Conservation (phyloP, 176 grass and related monocot genomes). For the Paspalum vaginatum region DNA sequence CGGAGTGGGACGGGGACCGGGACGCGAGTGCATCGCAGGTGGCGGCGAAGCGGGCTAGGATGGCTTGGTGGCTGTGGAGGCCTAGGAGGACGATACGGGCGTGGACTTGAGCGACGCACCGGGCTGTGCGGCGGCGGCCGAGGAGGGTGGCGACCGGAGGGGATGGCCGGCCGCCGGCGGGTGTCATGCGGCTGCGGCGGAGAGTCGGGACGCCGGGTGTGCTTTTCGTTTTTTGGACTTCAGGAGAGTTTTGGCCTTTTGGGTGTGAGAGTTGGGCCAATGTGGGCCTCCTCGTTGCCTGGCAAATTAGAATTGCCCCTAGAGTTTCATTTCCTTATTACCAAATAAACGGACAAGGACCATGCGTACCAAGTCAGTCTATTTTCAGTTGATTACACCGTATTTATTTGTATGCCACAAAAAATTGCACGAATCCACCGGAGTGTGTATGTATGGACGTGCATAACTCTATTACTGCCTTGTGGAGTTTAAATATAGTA, state of each 20-base stretch:
- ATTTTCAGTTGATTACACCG: too few relatives aligned
- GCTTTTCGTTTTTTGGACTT: conserved; percentile 26
- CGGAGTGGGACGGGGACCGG: background rate
- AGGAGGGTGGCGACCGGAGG: conserved; percentile 55
- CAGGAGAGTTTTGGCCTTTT: conserved; percentile 7
- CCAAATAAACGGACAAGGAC: too few relatives aligned
- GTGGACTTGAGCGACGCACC: conserved; percentile 37
- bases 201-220: conserved; percentile 6
- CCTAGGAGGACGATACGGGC: conserved; percentile 27
- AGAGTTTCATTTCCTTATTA: too few relatives aligned
- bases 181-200: conserved; percentile 51
- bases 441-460: too few relatives aligned
- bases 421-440: too few relatives aligned
- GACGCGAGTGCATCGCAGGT: conserved; percentile 41
- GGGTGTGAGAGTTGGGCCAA: too few relatives aligned
- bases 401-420: too few relatives aligned
- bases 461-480: too few relatives aligned
- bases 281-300: too few relatives aligned
- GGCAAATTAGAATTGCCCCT: too few relatives aligned
- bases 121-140: background rate
- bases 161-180: conserved; percentile 39
- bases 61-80: conserved; percentile 57
- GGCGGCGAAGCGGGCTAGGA: conserved; percentile 57
- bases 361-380: too few relatives aligned
- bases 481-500: too few relatives aligned